A percentile compares a stretch with the other conserved stretches of the same genome.
These are phyloP conservation scores for Pseudogymnoascus sp. DNA, from an alignment of 2,329 filamentous ascomycete genomes.

Conservation along the genomic window DNA sequence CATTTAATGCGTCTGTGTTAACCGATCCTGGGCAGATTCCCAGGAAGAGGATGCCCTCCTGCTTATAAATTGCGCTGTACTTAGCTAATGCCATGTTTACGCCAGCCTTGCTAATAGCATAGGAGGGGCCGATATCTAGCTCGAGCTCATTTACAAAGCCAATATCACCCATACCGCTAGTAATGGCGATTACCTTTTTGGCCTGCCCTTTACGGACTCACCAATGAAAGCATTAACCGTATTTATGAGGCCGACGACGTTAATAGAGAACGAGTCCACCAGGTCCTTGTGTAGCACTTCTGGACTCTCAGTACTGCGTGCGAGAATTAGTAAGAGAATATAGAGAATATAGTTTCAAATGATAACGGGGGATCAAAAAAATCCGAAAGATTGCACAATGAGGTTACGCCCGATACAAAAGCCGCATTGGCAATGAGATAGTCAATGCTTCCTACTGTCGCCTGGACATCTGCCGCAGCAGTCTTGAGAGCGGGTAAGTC, in stretches of 20 bases:
- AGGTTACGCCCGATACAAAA: conserved; percentile 15
- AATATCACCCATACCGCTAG: conserved; percentile 39
- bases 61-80: conserved; percentile 33
- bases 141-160: conserved; percentile 34
- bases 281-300: conserved; percentile 20
- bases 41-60: conserved; percentile 46
- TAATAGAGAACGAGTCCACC: conserved; percentile 34
- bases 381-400: conserved; percentile 17
- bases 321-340: conserved; percentile 11
- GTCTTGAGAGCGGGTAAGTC: conserved; percentile 20
- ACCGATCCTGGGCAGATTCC: conserved; percentile 44
- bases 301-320: neutral
- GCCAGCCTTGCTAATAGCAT: conserved; percentile 44
- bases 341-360: neutral
- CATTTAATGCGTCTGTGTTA: conserved; percentile 26
- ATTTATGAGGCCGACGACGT: conserved; percentile 45
- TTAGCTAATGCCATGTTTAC: conserved; percentile 46
- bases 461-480: conserved; percentile 16
- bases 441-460: conserved; percentile 26
- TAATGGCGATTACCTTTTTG: conserved; percentile 48
- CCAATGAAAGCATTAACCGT: conserved; percentile 46
- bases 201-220: conserved; percentile 37
- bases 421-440: conserved; percentile 26
- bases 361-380: conserved; percentile 18
- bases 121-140: conserved; percentile 33